Evolutionary conservation across 345 rosid species (phyloP).

Genomic region (Hypericum androsaemum): DNA sequence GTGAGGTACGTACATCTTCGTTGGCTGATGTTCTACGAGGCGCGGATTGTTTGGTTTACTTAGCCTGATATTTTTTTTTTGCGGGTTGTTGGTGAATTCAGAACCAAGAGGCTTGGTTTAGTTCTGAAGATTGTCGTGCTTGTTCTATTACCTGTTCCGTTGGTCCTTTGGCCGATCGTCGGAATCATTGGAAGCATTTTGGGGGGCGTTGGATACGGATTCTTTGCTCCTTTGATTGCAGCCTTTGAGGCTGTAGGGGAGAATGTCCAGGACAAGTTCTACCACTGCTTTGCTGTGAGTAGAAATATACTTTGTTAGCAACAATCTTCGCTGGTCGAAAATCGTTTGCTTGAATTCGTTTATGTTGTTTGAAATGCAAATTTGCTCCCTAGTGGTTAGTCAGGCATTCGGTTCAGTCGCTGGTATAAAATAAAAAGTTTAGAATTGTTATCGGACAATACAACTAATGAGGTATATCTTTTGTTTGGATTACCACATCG

Average conservation of each 20-base stretch:
- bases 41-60: neutral
- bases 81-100: constrained; percentile 12
- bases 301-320: neutral
- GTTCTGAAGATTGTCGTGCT: constrained; percentile 53
- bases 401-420: no score
- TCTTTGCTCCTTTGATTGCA: constrained; percentile 61
- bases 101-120: constrained; percentile 66
- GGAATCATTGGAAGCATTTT: constrained; percentile 60
- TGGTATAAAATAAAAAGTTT: no score
- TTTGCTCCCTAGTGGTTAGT: no score
- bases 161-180: constrained; percentile 57
- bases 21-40: neutral
- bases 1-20: constrained; percentile 33
- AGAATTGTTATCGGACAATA: no score
- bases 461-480: no score
- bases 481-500: no score
- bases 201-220: constrained; percentile 67
- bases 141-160: constrained; percentile 49
- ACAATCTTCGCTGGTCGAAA: neutral
- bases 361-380: no score
- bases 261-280: constrained; percentile 50
- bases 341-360: no score
- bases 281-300: constrained; percentile 62
- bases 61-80: neutral
- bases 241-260: constrained; percentile 70